Evolutionary conservation across 2,329 filamentous ascomycete genomes (phyloP).

Genomic region (Penicillium sp.): DNA sequence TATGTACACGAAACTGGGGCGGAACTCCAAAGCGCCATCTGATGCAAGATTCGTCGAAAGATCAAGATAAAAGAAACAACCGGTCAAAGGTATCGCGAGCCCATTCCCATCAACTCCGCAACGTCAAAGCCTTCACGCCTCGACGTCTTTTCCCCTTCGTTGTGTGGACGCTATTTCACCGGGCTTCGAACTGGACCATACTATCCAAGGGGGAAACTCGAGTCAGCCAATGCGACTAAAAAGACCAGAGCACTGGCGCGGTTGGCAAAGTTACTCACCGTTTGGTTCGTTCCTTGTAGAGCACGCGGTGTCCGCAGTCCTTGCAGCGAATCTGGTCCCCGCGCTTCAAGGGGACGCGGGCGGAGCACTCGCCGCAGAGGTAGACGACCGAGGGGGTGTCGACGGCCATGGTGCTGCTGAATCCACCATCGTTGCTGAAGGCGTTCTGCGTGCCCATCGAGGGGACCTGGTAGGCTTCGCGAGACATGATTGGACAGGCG

Average conservation of each 20-base stretch:
- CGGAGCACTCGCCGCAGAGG: conserved; percentile 80
- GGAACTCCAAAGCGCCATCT: conserved; percentile 33
- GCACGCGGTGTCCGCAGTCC: conserved; percentile 88
- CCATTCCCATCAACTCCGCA: conserved; percentile 14
- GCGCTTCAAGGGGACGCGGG: conserved; percentile 70
- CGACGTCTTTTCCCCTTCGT: too few species aligned
- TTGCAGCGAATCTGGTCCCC: conserved; percentile 82
- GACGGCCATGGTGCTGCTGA: conserved; percentile 40
- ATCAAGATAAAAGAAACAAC: conserved; percentile 13
- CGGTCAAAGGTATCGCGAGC: conserved; percentile 9
- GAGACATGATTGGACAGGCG: conserved; percentile 53
- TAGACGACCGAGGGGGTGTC: conserved; percentile 63
- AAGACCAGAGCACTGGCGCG: conserved; percentile 3
- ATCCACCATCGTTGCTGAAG: conserved; percentile 43
- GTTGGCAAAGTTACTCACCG: conserved; percentile 66
- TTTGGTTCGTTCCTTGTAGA: conserved; percentile 98
- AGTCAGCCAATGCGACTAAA: conserved; percentile 13
- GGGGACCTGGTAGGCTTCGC: conserved; percentile 76
- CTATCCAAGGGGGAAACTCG: conserved; percentile 47
- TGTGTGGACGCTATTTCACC: conserved; percentile 59
- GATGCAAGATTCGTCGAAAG: conserved; percentile 31
- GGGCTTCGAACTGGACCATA: conserved; percentile 98
- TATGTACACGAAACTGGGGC: neutral
- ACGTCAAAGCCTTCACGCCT: neutral
- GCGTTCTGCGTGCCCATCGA: conserved; percentile 47